Evolutionary conservation across 106 monocot species (phyloP), one percentile per base, ranked within the genome.

Genomic region (Apostasia ramifera): DNA sequence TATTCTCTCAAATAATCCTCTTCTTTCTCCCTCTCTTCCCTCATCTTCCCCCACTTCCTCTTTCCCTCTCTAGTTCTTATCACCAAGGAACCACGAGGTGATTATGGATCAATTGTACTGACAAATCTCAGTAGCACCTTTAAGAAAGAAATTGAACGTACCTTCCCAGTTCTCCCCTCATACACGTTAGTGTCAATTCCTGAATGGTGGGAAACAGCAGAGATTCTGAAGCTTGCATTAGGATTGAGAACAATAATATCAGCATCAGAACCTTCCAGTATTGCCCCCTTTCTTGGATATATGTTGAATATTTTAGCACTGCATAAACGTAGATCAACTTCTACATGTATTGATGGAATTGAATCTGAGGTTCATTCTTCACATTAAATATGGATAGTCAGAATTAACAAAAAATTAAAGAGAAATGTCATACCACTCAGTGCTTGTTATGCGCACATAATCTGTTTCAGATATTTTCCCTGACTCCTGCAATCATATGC

Each of bases 231-330:
- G 79, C 61, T 90, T 79, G 89, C 71, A 69, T 90, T 87, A 55
- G 97, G 97, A 41, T 98, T 92, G 6, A 98, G 81, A 62, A 98
- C 74, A 67, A 98, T 98, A 50, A 98, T 79, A 80, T 92, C 97
- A 68, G 97, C 97, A 87, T 98, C 97, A 57, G 97, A 98, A 73
- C 97, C 97, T 68, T 76, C 82, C 44, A 92, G 68, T 73, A 98
- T 87, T 68, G 92, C 92, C 57, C 97, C 97, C 81, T 98, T 98
- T 56, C 77, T 74, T 49, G 97, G 97, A 66, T 98, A 98, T 48
- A 98, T 90, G 66, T 98, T 98, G 80, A 98, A 98, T 76, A 92
- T 83, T 61, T 81, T 81, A 64, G 97, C 97, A 79, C 97, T 98
- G 70, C 55, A 86, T n/a, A 76, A 2, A 51, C 61, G 6, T 46